Percentiles rank a stretch among this genome's conserved stretches.
Evolutionary conservation across 2,329 filamentous ascomycete species (phyloP).

Genomic region (Cadophora gregata): DNA sequence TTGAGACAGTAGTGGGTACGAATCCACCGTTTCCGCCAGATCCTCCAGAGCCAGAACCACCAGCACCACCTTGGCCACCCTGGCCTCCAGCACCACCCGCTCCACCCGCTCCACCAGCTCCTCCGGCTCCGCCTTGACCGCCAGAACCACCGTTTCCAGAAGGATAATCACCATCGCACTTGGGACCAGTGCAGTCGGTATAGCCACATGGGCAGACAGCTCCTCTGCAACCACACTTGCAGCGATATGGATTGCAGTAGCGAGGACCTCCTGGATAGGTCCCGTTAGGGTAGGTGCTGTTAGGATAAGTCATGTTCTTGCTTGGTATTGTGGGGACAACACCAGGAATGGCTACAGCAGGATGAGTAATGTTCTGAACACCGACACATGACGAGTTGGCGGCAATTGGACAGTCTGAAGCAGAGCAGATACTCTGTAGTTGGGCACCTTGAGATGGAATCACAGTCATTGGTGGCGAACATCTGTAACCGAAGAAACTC

Average conservation of each 20-base stretch:
- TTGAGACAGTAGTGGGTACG: constrained; percentile 22
- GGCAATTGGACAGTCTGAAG: constrained; percentile 55
- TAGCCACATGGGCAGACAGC: constrained; percentile 4
- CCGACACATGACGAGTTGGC: constrained; percentile 51
- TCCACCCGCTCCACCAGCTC: not conserved
- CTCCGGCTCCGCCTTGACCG: not conserved
- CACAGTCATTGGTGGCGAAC: constrained; percentile 53
- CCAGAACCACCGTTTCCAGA: not conserved
- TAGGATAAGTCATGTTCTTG: not conserved
- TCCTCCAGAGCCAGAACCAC: constrained; percentile 17
- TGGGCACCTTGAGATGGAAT: constrained; percentile 53
- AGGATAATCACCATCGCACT: not conserved
- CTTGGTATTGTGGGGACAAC: not conserved
- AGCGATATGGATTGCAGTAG: constrained; percentile 6
- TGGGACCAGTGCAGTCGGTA: not conserved
- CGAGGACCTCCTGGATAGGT: not conserved
- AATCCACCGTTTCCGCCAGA: constrained; percentile 7
- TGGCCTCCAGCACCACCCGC: not conserved
- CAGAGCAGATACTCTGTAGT: constrained; percentile 62
- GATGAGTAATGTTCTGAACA: constrained; percentile 26
- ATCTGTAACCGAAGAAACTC: constrained; percentile 57
- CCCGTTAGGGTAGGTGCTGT: not conserved
- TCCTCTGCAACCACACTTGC: constrained; percentile 2
- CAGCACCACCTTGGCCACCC: not conserved
- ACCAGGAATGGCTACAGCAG: constrained; percentile 11